A percentile compares a stretch with the other conserved stretches of the same genome.
These are phyloP conservation scores for Euphorbia lathyris DNA, from an alignment of 345 rosid species.

Conservation along the genomic window DNA sequence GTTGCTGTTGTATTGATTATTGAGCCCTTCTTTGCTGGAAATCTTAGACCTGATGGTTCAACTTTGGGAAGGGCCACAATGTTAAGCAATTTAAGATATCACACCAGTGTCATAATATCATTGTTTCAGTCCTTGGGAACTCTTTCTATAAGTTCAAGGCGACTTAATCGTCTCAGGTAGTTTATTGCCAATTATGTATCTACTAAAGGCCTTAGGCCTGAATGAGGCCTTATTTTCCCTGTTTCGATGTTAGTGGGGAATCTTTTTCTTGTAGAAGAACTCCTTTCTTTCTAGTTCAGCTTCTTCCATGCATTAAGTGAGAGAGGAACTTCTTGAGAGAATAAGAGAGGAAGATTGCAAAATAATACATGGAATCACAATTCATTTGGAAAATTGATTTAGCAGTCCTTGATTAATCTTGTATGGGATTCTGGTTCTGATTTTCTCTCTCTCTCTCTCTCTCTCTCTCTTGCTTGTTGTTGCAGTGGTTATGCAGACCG, in stretches of 20 bases:
- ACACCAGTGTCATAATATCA: slow-evolving; percentile 89
- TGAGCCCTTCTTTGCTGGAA: slow-evolving; percentile 94
- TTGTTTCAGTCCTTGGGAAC: slow-evolving; percentile 91
- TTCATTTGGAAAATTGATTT: not conserved
- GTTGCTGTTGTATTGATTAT: slow-evolving; percentile 89
- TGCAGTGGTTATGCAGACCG: slow-evolving; percentile 97
- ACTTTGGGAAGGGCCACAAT: slow-evolving; percentile 93
- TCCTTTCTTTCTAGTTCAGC: not conserved
- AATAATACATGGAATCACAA: not conserved
- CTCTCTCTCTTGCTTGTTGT: too few species aligned
- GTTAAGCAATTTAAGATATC: slow-evolving; percentile 99
- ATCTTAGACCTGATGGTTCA: slow-evolving; percentile 84
- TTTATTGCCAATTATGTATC: not conserved
- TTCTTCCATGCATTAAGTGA: not conserved
- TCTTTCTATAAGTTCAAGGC: slow-evolving; percentile 88
- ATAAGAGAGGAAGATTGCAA: not conserved
- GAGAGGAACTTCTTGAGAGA: slow-evolving; percentile 5
- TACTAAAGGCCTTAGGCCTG: not conserved
- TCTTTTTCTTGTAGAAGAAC: not conserved
- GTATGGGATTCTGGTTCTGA: slow-evolving; percentile 10
- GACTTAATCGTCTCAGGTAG: slow-evolving; percentile 94
- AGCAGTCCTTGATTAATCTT: slow-evolving; percentile 1
- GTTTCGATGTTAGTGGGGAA: not conserved
- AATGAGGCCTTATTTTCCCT: not conserved
- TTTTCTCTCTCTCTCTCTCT: slow-evolving; percentile 4